Conservation (phyloP, 2,329 filamentous ascomycete species). For the Juglanconis sp. region DNA sequence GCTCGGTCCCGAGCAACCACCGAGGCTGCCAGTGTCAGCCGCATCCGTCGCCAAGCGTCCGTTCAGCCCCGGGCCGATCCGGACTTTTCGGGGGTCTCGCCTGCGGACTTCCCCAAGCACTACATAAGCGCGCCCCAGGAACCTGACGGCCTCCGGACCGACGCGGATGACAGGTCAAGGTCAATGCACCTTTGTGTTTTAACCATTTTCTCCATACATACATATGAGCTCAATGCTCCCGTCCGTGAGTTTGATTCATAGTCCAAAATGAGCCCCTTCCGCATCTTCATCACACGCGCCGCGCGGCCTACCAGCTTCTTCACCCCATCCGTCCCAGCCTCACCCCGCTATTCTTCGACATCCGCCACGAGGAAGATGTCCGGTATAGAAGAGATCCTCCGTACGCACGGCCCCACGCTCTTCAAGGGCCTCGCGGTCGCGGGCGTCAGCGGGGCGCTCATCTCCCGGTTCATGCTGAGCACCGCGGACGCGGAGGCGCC, state of each 20-base stretch:
- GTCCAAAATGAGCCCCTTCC: conserved; percentile 6
- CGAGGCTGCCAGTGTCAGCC: neutral
- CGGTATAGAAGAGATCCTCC: conserved; percentile 7
- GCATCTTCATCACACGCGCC: conserved; percentile 12
- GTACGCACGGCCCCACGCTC: conserved; percentile 5
- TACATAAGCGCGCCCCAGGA: conserved; percentile 4
- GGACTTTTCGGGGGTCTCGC: conserved; percentile 7
- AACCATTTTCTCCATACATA: neutral
- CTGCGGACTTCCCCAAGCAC: conserved; percentile 17
- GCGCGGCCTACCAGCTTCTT: neutral
- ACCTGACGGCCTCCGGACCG: neutral
- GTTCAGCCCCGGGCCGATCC: conserved; percentile 8
- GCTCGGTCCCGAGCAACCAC: conserved; percentile 10
- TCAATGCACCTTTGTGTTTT: neutral
- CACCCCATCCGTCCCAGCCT: neutral
- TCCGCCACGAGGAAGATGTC: conserved; percentile 3
- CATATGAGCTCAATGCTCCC: neutral
- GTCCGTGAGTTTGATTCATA: neutral
- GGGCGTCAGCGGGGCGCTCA: conserved; percentile 4
- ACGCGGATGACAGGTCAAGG: neutral
- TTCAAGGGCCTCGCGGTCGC: conserved; percentile 14
- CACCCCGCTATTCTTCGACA: neutral
- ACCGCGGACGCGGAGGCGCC: conserved; percentile 7
- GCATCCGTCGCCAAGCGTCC: neutral
- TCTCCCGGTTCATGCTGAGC: conserved; percentile 11